phyloP scores from a whole-genome alignment of 305 asterid species.

The Solanum hybrid region DNA sequence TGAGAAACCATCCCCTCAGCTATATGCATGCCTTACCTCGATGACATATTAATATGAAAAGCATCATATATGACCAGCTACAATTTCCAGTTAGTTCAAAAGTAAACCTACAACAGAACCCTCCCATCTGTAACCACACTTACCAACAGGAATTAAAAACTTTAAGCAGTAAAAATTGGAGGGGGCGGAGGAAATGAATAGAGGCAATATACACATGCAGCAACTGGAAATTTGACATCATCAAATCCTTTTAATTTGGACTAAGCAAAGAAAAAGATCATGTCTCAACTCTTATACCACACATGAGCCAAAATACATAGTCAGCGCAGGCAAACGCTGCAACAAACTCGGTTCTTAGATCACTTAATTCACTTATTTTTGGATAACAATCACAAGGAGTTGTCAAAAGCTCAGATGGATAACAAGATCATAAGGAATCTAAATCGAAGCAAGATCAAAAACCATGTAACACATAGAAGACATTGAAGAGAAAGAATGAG shows the following conservation, averaged over 20 bases:
- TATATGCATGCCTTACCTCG: background rate
- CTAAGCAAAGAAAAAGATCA: background rate
- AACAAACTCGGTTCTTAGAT: background rate
- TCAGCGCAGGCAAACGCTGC: background rate
- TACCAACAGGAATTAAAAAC: background rate
- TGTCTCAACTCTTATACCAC: background rate
- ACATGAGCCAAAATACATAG: background rate
- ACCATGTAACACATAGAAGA: background rate
- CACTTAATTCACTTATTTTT: background rate
- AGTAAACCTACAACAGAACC: background rate
- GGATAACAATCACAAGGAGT: background rate
- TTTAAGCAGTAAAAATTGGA: background rate
- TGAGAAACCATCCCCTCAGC: background rate
- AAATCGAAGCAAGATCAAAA: background rate
- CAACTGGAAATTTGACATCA: background rate
- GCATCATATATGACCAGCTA: background rate
- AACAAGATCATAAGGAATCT: background rate
- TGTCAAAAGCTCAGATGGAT: background rate
- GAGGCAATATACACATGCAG: background rate
- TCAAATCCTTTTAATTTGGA: background rate
- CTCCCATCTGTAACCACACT: background rate
- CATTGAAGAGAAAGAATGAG: background rate
- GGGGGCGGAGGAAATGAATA: background rate
- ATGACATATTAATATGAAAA: background rate
- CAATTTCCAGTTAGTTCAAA: background rate